Evolutionary conservation across 441 rosid genomes (phyloP).

Genomic region (Erodium moschatum): DNA sequence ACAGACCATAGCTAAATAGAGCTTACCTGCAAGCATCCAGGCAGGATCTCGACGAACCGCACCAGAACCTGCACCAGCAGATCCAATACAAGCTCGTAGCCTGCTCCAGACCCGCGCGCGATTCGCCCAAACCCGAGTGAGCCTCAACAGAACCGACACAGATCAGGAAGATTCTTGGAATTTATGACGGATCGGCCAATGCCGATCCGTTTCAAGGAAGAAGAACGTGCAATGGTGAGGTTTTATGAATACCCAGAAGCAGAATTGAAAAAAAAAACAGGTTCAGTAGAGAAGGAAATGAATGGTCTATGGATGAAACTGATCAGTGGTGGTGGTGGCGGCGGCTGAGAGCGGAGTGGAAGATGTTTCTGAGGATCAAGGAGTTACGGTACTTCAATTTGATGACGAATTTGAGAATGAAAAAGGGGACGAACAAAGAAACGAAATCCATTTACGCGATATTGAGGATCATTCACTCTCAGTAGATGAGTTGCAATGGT

Average conservation of each 20-base stretch:
- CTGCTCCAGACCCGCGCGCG: too few species aligned
- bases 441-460: neutral
- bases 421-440: constrained; percentile 33
- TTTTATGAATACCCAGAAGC: neutral
- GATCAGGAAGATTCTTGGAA: too few species aligned
- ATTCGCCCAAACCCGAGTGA: too few species aligned
- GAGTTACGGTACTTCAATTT: constrained; percentile 36
- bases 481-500: neutral
- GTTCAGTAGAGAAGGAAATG: too few species aligned
- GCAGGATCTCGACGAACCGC: too few species aligned
- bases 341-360: constrained; percentile 36
- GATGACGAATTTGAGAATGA: constrained; percentile 36
- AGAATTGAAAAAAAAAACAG: too few species aligned
- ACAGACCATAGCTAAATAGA: too few species aligned
- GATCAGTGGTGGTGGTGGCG: constrained; percentile 2
- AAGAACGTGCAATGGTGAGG: constrained; percentile 17
- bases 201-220: neutral
- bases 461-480: neutral
- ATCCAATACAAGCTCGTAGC: too few species aligned
- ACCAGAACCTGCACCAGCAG: too few species aligned
- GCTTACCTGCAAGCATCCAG: too few species aligned
- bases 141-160: too few species aligned
- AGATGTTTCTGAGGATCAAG: constrained; percentile 37
- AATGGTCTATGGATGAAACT: constrained; percentile 7
- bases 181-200: too few species aligned